Base-by-base conservation (phyloP, 2,329 filamentous ascomycete genomes). In the Hypocreales sp. region DNA sequence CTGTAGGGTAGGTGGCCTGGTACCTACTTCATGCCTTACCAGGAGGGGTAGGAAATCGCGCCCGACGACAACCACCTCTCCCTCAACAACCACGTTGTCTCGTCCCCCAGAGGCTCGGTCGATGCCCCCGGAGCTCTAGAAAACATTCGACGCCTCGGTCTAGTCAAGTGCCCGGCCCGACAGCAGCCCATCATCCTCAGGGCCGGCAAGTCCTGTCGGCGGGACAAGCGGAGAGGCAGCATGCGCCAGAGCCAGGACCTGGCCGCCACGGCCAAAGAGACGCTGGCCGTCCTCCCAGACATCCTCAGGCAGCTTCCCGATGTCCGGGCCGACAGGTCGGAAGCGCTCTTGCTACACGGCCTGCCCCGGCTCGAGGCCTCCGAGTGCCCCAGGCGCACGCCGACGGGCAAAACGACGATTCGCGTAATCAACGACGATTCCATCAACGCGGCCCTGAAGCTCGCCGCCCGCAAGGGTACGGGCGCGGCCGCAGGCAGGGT, bases 381-480 rank as follows among this genome's bases (percentile, higher is more conserved):
- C 4, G 47, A 53, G 23, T 67, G 61, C 32, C 67, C 68, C 1
- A 41, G 38, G 4, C 48, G 54, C 21, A 36, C 42, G 5, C 34
- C 47, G 3, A n/a, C n/a, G n/a, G n/a, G n/a, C n/a, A n/a, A n/a
- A n/a, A 31, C 45, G 4, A 30, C 34, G 12, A 44, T 76, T 37
- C 52, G 49, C 15, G 61, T 77, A 20, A 38, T 72, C 30, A 61
- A 72, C 37, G 55, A 58, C 12, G 72, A 78, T 38, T 64, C 62
- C 1, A 59, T 72, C 37, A 65, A 73, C 37, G 62, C 60, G 2
- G 72, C 68, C 6, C 52, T 71, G 23, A 40, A 40, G 4, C 47
- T 61, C 14, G 39, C 40, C 4, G 29, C 34, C 12, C 39, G 35
- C 26, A 45, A 50, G 15, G 32, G 29, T 2, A 33, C 40, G 2